Evolutionary conservation across 106 monocot species (phyloP).

Genomic region (Apostasia ramifera): DNA sequence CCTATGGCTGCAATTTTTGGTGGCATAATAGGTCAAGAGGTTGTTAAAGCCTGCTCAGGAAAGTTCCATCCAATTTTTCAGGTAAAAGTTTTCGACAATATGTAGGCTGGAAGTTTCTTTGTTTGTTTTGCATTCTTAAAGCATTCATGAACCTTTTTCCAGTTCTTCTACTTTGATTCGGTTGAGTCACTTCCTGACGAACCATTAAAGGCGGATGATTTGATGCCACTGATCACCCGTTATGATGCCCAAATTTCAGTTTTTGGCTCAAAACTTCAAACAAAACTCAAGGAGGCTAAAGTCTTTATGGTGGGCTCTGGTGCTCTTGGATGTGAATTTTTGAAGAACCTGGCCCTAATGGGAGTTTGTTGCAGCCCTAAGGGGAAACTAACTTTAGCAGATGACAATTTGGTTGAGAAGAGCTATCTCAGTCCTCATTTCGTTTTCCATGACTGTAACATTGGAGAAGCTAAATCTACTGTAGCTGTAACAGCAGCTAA

Average conservation of each 20-base stretch:
- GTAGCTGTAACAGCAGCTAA: slow-evolving; percentile 73
- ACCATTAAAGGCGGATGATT: slow-evolving; percentile 47
- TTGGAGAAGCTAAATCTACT: slow-evolving; percentile 89
- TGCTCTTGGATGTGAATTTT: slow-evolving; percentile 96
- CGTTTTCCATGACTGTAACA: slow-evolving; percentile 94
- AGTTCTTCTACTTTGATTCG: slow-evolving; percentile 99
- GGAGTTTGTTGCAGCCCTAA: slow-evolving; percentile 73
- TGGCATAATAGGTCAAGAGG: slow-evolving; percentile 94
- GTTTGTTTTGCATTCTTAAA: neutral
- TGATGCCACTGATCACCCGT: slow-evolving; percentile 64
- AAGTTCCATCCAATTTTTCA: slow-evolving; percentile 94
- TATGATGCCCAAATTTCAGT: slow-evolving; percentile 99
- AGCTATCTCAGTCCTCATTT: slow-evolving; percentile 96
- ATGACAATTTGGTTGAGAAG: slow-evolving; percentile 97
- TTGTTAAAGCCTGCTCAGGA: slow-evolving; percentile 93
- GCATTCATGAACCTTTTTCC: slow-evolving; percentile 1
- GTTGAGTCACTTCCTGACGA: slow-evolving; percentile 85
- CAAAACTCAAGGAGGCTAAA: slow-evolving; percentile 70
- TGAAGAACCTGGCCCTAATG: slow-evolving; percentile 97
- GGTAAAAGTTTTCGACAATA: slow-evolving; percentile 25
- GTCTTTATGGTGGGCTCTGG: slow-evolving; percentile 88
- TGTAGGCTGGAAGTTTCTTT: neutral
- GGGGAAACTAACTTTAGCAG: slow-evolving; percentile 81
- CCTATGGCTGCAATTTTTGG: slow-evolving; percentile 98
- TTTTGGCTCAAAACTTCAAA: slow-evolving; percentile 87